Evolutionary conservation across 208 protist genomes (phyloP), one percentile per base, ranked within the genome.

Genomic region (Leishmania aethiopica): DNA sequence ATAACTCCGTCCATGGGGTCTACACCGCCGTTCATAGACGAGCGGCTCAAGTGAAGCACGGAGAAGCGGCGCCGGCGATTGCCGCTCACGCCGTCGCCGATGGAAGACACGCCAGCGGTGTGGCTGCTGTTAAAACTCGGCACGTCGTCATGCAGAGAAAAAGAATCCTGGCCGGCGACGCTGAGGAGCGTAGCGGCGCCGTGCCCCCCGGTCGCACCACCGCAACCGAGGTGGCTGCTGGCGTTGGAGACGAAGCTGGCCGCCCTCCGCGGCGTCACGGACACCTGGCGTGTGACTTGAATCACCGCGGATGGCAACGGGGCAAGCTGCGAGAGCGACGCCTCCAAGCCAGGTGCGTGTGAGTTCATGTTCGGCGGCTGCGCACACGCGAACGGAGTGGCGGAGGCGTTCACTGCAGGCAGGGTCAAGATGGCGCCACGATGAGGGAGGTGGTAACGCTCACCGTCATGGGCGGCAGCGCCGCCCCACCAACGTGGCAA

Each of bases 11-110:
- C 80, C 78, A 77, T 62, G 7, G 70, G 80, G 55, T 86, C 77
- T 28, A 80, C 78, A 32, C 79, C 79, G 13, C 80, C 87, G 79
- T 82, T 86, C 28, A 87, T 40, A 5, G 79, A 83, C 32, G 83
- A 74, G 67, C 67, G 79, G 71, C 80, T 88, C 19, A 87, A 76
- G 66, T 85, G 82, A 81, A 90, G 81, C 37, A 87, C 83, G 10
- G 86, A 86, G 35, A 73, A 67, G 51, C 70, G 59, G 45, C 72
- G 78, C 66, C 77, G 66, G 25, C 70, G 49, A 42, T 32, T 67
- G 53, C 69, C 75, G 55, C 4, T 45, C 25, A 55, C 19, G n/a
- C 49, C 75, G 22, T 83, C 78, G 42, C 75, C 76, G 49, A 70
- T 13, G n/a, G 78, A 67, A 22, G 77, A 78, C 55, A 73, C 49